Evolutionary conservation across 2,329 filamentous ascomycete genomes (phyloP), one percentile per base, ranked within the genome.

Genomic region (Diplocarpon mali): DNA sequence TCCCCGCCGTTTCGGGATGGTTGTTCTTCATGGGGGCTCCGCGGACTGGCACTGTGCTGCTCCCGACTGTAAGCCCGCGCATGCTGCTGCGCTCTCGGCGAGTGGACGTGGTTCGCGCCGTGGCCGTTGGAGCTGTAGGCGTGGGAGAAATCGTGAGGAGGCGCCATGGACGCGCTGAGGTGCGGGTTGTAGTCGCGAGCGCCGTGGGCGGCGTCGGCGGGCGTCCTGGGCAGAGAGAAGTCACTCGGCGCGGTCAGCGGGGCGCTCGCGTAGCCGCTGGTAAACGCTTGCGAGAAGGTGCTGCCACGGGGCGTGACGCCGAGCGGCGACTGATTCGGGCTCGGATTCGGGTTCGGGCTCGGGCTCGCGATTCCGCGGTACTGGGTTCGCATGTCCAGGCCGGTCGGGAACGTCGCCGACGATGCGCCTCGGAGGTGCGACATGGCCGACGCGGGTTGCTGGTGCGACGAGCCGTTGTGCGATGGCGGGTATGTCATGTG

Each of bases 241-340:
- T 76, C 72, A 49, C 73, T 65, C 1, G 73, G 73, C 1, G 73
- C 70, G 3, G 70, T 69, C 12, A 76, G 62, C 0, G 75, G 72
- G 5, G 73, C 71, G 5, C 72, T 71, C 1, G 73, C 67, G 53
- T 72, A 76, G 51, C 70, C 70, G 3, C 66, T 65, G 3, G 74
- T 67, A 24, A 69, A 68, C 35, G 62, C 58, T 28, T 62, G 62
- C 7, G 67, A 50, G 38, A 69, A 66, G 6, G 68, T 65, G 20
- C 63, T 54, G 14, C 52, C 55, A 20, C 55, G 49, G 24, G 57
- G 48, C 20, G 59, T 57, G 11, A 52, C 28, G 9, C 47, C 46
- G 35, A 53, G 52, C 20, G 49, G 36, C 16, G 53, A 50, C 20
- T 37, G 55, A 42, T 42, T 58, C 51, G 53, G 61, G 49, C 46